phyloP scores from a whole-genome alignment of 2,329 filamentous ascomycete genomes.

The Trichophyton verrucosum region DNA sequence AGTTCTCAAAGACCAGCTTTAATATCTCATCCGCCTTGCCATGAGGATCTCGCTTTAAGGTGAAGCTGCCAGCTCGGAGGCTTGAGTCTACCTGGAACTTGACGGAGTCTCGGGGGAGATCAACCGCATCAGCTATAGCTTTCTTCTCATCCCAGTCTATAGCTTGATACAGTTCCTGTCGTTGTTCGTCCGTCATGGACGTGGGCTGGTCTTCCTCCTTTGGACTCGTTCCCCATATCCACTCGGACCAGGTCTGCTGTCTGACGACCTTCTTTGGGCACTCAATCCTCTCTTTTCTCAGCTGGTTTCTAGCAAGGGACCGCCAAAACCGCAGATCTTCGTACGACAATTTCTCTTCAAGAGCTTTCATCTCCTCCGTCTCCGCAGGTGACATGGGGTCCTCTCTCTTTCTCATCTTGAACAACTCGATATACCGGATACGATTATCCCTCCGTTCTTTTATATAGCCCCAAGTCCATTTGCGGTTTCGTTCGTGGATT shows the following conservation, averaged over 20 bases:
- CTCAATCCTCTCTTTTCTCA: conserved; percentile 87
- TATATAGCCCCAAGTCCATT: conserved; percentile 95
- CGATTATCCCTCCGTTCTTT: conserved; percentile 84
- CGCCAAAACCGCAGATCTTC: conserved; percentile 97
- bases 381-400: conserved; percentile 57
- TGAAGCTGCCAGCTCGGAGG: conserved; percentile 93
- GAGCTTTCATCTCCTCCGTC: conserved; percentile 54
- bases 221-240: conserved; percentile 72
- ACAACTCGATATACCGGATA: conserved; percentile 76
- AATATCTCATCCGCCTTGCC: conserved; percentile 68
- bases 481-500: conserved; percentile 84
- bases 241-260: conserved; percentile 79
- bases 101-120: conserved; percentile 78
- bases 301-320: conserved; percentile 80
- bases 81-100: conserved; percentile 88
- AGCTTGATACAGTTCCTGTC: conserved; percentile 89
- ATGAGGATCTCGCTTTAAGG: conserved; percentile 72
- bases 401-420: conserved; percentile 83
- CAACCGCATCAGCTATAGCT: conserved; percentile 72
- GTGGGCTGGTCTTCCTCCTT: conserved; percentile 60
- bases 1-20: conserved; percentile 85
- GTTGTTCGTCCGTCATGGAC: conserved; percentile 87
- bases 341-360: conserved; percentile 83
- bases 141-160: conserved; percentile 99
- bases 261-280: conserved; percentile 52